Percentiles rank a stretch among this genome's conserved stretches.
phyloP scores from a whole-genome alignment of 2,329 filamentous ascomycete genomes.

The Botryotinia convoluta region DNA sequence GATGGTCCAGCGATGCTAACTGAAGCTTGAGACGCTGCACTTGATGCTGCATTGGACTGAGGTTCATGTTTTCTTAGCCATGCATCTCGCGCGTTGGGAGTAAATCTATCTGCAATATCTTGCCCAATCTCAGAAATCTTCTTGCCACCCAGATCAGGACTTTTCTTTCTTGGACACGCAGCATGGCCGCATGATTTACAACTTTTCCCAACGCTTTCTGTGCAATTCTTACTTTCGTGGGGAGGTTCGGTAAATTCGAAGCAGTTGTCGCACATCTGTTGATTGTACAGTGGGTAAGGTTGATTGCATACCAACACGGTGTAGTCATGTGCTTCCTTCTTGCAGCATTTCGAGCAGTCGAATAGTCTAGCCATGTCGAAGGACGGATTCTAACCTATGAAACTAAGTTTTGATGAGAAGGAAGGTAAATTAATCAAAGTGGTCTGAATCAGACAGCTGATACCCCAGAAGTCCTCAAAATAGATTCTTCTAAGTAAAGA shows the following conservation, averaged over 20 bases:
- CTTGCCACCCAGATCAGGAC: neutral
- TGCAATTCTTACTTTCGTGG: neutral
- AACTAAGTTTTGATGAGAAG: neutral
- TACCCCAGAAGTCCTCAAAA: neutral
- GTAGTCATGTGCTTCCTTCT: neutral
- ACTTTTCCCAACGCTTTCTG: too few species aligned
- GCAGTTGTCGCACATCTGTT: neutral
- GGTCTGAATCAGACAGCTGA: neutral
- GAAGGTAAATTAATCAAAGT: neutral
- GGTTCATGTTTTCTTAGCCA: neutral
- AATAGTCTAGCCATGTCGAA: neutral
- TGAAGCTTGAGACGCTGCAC: neutral
- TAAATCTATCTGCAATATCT: neutral
- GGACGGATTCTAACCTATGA: neutral
- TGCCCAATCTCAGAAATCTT: neutral
- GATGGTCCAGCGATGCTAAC: neutral
- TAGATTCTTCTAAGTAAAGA: neutral
- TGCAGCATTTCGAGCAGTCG: neutral
- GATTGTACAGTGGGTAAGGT: neutral
- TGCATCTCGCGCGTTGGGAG: neutral
- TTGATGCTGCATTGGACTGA: neutral
- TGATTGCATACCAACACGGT: neutral
- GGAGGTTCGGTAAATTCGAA: neutral
- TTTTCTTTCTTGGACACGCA: neutral
- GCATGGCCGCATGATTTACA: neutral